phyloP scores from a whole-genome alignment of 2,329 filamentous ascomycete species.

The Fusarium sp. region DNA sequence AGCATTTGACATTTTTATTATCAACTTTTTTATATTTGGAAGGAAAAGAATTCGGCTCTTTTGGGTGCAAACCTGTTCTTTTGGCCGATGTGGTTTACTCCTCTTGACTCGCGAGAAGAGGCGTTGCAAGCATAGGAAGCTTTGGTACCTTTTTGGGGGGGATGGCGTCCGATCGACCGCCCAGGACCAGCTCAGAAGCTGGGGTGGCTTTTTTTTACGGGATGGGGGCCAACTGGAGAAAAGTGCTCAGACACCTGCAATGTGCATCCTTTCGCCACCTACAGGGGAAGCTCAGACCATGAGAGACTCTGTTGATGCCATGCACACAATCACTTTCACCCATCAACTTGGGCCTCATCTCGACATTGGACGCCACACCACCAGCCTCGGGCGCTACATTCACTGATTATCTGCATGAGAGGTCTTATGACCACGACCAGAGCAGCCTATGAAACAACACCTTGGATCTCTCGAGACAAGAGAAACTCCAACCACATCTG shows the following conservation, averaged over 20 bases:
- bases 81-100: conserved; percentile 22
- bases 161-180: conserved; percentile 18
- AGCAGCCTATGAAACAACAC: conserved; percentile 13
- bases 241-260: conserved; percentile 7
- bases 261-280: conserved; percentile 26
- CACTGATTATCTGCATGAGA: conserved; percentile 14
- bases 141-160: conserved; percentile 30
- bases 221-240: conserved; percentile 16
- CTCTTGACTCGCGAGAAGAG: conserved; percentile 12
- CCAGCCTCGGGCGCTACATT: conserved; percentile 22
- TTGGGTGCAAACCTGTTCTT: conserved; percentile 45
- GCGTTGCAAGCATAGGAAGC: conserved; percentile 6
- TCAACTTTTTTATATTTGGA: conserved; percentile 20
- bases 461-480: neutral
- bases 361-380: conserved; percentile 39
- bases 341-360: conserved; percentile 1
- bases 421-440: conserved; percentile 31
- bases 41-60: conserved; percentile 42
- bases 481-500: conserved; percentile 26
- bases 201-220: neutral
- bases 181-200: conserved; percentile 7
- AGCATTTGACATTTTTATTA: conserved; percentile 5
- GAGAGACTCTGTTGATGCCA: neutral
- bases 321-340: conserved; percentile 10
- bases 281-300: conserved; percentile 12